Base-by-base conservation (phyloP, 257 asterid species). In the Solanum piurae region DNA sequence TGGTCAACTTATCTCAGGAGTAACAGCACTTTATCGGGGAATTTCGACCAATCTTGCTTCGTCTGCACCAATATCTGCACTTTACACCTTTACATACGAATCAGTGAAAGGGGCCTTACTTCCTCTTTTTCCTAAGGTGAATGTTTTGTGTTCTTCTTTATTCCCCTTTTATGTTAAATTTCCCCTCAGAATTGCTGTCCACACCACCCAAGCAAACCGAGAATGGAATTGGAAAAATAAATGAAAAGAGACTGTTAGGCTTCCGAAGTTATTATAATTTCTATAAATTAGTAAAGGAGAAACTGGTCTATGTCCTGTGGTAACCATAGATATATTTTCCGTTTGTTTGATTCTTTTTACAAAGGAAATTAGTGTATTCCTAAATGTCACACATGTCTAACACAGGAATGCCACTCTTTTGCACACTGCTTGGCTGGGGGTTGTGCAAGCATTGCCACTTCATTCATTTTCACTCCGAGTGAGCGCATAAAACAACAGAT, bases 341-440 rank as follows among this genome's bases (percentile, higher is more conserved):
- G 14, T 6, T 71, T 3, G 29, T 27, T 23, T n/a, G 86, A 27
- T 37, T 84, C 55, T 84, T 72, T 42, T 38, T 23, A 9, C 49
- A 52, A 20, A 74, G 29, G 38, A 74, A 21, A 29, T 27, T 46
- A 6, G 36, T 25, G 88, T 68, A 36, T 80, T 58, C 21, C 83
- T 31, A 12, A 83, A 31, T 74, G 8, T 9, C 9, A 23, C 38
- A 34, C 37, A 71, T 88, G 49, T 36, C 73, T 68, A 71, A 21
- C 74, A 46, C 93, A 97, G 99, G 98, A 95, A 84, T 92, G 92
- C 90, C 94, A 93, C 85, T 94, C 98, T 83, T 88, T 94, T 90
- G 98, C 94, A 86, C 98, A 95, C 91, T 97, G 98, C 93, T 87
- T 92, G 83, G 98, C 98, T 71, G 99, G 99, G 77, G 99, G 98